A percentile compares a stretch with the other conserved stretches of the same genome.
These are phyloP conservation scores for Tetradesmus obliquus DNA, from an alignment of 139 green algal species.

Conservation along the genomic window DNA sequence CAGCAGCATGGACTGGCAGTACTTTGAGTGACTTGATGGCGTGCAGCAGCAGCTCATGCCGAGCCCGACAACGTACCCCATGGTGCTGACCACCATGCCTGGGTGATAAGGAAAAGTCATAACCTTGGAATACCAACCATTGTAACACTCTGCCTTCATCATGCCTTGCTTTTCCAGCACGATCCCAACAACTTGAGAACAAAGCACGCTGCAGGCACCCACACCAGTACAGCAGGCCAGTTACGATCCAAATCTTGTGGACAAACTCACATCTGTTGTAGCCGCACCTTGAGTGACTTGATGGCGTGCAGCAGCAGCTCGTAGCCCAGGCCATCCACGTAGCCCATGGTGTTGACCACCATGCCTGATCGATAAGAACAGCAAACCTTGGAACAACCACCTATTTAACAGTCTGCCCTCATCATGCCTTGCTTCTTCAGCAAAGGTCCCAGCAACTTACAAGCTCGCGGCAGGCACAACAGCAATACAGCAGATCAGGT, in stretches of 20 bases:
- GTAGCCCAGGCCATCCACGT: constrained; percentile 92
- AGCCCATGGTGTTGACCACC: constrained; percentile 97
- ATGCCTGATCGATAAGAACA: constrained; percentile 59
- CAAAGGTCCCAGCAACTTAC: background rate
- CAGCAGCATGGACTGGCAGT: background rate
- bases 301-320: constrained; percentile 91
- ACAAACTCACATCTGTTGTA: too few species aligned
- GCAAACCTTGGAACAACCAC: too few species aligned
- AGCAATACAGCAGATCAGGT: too few species aligned
- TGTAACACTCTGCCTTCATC: too few species aligned
- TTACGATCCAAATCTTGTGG: too few species aligned
- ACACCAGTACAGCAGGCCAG: too few species aligned
- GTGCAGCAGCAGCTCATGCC: constrained; percentile 93
- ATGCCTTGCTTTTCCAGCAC: too few species aligned
- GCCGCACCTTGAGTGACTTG: constrained; percentile 61
- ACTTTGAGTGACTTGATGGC: constrained; percentile 74
- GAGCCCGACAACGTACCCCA: constrained; percentile 93
- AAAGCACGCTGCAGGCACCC: too few species aligned
- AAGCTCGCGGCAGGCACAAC: background rate
- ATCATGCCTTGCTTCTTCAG: too few species aligned
- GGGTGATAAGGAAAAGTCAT: background rate
- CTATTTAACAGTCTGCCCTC: too few species aligned
- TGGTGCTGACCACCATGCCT: constrained; percentile 94
- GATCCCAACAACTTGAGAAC: too few species aligned
- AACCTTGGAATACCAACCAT: too few species aligned